Percentiles rank a stretch among this genome's conserved stretches.
Conservation (phyloP, 2,329 filamentous ascomycete genomes). For the Rutstroemia sydowiana region DNA sequence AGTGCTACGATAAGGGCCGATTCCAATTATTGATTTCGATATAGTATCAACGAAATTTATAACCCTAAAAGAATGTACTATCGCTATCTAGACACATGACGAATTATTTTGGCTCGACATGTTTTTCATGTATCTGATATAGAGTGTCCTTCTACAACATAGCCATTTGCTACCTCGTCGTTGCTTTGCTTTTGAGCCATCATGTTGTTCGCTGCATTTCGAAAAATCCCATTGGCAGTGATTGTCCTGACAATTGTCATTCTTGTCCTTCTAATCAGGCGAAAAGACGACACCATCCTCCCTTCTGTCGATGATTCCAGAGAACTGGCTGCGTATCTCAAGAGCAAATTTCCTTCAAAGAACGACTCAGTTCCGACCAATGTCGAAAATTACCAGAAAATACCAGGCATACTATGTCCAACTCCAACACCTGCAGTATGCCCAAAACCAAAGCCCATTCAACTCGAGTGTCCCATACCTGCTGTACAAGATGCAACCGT, state of each 20-base stretch:
- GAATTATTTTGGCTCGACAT: background rate
- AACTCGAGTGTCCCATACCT: background rate
- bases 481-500: background rate
- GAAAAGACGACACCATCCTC: background rate
- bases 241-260: background rate
- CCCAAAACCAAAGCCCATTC: background rate
- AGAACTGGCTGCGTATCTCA: background rate
- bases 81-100: no score
- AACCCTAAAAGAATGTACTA: no score
- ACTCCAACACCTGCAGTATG: background rate
- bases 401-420: background rate
- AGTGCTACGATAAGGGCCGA: no score
- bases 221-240: background rate
- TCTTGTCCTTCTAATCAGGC: background rate
- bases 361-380: background rate
- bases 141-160: background rate
- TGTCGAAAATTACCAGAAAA: background rate
- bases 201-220: background rate
- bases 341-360: background rate
- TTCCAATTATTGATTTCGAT: no score
- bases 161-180: background rate
- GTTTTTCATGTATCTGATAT: background rate
- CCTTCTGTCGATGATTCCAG: background rate
- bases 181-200: slow-evolving; percentile 5
- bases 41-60: no score